A percentile compares a stretch with the other conserved stretches of the same genome.
Conservation (phyloP, 2,329 filamentous ascomycete species). For the Calcarisporium arbuscula region DNA sequence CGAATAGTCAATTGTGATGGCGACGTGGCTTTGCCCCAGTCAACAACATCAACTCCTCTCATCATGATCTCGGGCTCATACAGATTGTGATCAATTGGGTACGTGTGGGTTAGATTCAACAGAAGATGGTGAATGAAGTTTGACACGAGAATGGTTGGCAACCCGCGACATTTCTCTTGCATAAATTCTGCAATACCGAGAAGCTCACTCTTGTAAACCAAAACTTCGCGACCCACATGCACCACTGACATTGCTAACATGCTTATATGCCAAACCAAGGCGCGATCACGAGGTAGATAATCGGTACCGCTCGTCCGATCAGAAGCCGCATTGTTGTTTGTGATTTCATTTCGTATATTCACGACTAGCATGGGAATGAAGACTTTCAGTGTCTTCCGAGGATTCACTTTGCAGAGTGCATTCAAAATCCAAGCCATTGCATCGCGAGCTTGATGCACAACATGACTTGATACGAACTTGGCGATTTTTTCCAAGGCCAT, state of each 20-base stretch:
- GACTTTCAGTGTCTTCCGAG: conserved; percentile 84
- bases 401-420: conserved; percentile 89
- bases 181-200: conserved; percentile 91
- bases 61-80: conserved; percentile 74
- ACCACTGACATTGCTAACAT: conserved; percentile 98
- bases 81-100: conserved; percentile 81
- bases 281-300: conserved; percentile 85
- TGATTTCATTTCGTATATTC: conserved; percentile 93
- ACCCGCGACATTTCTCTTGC: conserved; percentile 90
- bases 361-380: conserved; percentile 86
- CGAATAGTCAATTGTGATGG: conserved; percentile 73
- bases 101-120: conserved; percentile 89
- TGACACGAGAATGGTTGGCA: conserved; percentile 91
- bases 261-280: conserved; percentile 92
- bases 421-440: conserved; percentile 99
- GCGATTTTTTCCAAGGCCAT: conserved; percentile 87
- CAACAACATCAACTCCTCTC: conserved; percentile 64
- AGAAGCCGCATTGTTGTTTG: conserved; percentile 91
- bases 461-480: conserved; percentile 85
- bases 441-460: conserved; percentile 93
- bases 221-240: conserved; percentile 83
- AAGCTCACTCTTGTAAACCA: conserved; percentile 82
- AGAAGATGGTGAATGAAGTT: conserved; percentile 97
- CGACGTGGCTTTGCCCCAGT: conserved; percentile 78
- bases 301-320: conserved; percentile 90